Conservation (phyloP, 2,329 filamentous ascomycete species). For the Colletotrichum ledebouriae region DNA sequence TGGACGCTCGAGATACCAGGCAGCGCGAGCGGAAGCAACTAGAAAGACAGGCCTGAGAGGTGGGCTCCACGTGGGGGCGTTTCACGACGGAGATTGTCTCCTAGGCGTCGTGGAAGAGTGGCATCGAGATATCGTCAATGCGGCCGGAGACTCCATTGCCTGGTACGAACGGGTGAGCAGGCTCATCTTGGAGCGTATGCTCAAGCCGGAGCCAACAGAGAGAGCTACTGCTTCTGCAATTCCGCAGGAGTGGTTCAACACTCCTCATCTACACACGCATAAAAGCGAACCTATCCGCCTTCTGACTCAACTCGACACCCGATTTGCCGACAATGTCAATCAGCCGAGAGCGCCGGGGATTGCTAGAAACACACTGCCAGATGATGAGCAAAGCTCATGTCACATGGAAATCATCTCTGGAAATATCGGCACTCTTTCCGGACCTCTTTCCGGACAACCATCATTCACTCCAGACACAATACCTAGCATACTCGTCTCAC, state of each 20-base stretch:
- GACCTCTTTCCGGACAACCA: no score
- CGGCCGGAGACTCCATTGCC: background rate
- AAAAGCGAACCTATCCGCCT: no score
- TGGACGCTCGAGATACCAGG: background rate
- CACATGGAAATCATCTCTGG: no score
- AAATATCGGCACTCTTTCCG: no score
- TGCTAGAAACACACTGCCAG: no score
- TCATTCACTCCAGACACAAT: no score
- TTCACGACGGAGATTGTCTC: background rate
- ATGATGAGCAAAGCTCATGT: no score
- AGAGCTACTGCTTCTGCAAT: background rate
- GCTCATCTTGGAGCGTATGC: background rate
- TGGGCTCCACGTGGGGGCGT: background rate
- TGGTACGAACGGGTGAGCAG: background rate
- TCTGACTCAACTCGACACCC: no score
- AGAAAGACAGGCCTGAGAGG: background rate
- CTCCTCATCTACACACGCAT: no score
- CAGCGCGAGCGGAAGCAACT: background rate
- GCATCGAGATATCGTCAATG: background rate
- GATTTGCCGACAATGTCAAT: no score
- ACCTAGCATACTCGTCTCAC: no score
- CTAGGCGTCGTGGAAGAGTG: background rate
- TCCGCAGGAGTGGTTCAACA: background rate
- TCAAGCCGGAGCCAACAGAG: background rate
- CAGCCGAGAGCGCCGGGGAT: no score